Evolutionary conservation across 1,284 basidiomycete species (phyloP).

Genomic region (Trametes versicolor): DNA sequence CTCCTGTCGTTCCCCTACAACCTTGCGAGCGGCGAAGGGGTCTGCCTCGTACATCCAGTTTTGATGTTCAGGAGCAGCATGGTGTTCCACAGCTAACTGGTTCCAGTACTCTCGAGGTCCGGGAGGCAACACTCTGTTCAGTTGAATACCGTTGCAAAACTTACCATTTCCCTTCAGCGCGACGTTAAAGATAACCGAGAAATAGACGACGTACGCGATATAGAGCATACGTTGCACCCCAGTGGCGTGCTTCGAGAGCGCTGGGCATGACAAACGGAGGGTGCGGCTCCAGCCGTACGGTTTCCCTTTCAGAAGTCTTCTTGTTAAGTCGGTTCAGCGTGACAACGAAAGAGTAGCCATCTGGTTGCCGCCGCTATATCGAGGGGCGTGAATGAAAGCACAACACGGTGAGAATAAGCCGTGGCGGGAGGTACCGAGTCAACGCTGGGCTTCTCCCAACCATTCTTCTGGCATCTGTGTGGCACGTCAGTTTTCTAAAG

Average conservation of each 20-base stretch:
- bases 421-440: conserved; percentile 64
- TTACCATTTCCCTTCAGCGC: conserved; percentile 41
- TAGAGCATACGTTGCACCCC: conserved; percentile 88
- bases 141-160: conserved; percentile 84
- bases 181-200: not conserved
- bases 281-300: conserved; percentile 78
- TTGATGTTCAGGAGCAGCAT: conserved; percentile 71
- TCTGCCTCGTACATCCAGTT: conserved; percentile 90
- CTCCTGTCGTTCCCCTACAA: conserved; percentile 72
- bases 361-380: conserved; percentile 55
- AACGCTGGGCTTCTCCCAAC: conserved; percentile 84
- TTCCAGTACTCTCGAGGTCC: conserved; percentile 89
- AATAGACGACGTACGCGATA: conserved; percentile 72
- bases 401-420: conserved; percentile 12
- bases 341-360: conserved; percentile 71
- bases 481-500: not conserved
- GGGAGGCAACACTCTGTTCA: conserved; percentile 83
- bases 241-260: conserved; percentile 83
- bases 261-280: conserved; percentile 70
- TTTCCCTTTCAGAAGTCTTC: conserved; percentile 75
- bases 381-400: not conserved
- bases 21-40: conserved; percentile 81
- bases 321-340: conserved; percentile 72
- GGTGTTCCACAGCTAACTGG: conserved; percentile 77
- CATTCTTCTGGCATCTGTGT: conserved; percentile 82